Conservation (phyloP, 1,284 basidiomycete species). For the Cerrena zonata region DNA sequence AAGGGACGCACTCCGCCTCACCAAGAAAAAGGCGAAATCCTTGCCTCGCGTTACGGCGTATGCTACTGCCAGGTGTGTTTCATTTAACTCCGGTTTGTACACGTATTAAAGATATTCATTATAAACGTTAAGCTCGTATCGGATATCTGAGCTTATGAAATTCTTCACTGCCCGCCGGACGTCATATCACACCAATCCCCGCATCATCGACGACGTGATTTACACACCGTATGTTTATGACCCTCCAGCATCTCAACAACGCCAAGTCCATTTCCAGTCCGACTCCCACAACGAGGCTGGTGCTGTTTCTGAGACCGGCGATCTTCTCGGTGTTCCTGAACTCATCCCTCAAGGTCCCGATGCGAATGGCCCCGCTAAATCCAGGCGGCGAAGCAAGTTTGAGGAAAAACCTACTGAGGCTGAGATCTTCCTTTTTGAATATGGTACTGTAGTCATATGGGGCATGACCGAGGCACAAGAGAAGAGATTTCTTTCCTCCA, state of each 20-base stretch:
- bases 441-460: constrained; percentile 93
- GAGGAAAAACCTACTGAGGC: constrained; percentile 64
- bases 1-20: constrained; percentile 82
- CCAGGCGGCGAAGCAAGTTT: constrained; percentile 59
- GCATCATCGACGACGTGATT: constrained; percentile 75
- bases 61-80: constrained; percentile 79
- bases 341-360: constrained; percentile 33
- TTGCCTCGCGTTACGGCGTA: constrained; percentile 93
- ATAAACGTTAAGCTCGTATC: constrained; percentile 70
- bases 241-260: constrained; percentile 26
- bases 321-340: constrained; percentile 71
- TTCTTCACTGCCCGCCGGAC: constrained; percentile 79
- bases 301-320: constrained; percentile 40
- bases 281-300: constrained; percentile 15
- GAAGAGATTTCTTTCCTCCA: constrained; percentile 78
- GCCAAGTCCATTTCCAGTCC: constrained; percentile 28
- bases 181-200: constrained; percentile 80
- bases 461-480: constrained; percentile 93
- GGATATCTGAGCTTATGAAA: constrained; percentile 79
- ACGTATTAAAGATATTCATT: constrained; percentile 1
- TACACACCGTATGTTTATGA: constrained; percentile 81
- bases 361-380: constrained; percentile 16
- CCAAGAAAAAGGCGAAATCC: constrained; percentile 90
- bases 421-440: constrained; percentile 90
- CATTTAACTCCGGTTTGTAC: not conserved